Evolutionary conservation across 768 basidiomycete species (phyloP).

Genomic region (Mycena galericulata): DNA sequence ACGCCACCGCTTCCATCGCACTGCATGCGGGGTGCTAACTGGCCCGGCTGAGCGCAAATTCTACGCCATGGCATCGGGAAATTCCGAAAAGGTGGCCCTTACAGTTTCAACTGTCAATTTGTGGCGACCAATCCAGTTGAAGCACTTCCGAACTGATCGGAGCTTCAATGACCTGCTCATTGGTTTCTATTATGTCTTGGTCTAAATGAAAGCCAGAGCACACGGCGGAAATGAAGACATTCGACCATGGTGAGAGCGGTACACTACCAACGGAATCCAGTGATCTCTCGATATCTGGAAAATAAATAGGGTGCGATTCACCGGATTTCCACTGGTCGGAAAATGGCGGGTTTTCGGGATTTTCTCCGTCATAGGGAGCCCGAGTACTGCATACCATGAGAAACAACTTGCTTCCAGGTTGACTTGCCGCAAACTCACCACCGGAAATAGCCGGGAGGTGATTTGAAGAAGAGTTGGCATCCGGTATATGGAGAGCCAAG

Average conservation of each 20-base stretch:
- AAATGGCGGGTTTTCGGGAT: too few relatives aligned
- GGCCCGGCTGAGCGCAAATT: constrained; percentile 12
- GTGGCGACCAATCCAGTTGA: constrained; percentile 18
- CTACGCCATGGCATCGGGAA: constrained; percentile 13
- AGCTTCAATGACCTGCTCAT: constrained; percentile 1
- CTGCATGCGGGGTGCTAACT: constrained; percentile 11
- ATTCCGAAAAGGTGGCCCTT: constrained; percentile 21
- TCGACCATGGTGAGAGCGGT: neutral
- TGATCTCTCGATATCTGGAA: too few relatives aligned
- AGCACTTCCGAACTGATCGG: constrained; percentile 11
- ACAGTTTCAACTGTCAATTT: constrained; percentile 21
- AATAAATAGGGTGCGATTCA: too few relatives aligned
- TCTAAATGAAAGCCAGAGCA: constrained; percentile 5
- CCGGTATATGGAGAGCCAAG: too few relatives aligned
- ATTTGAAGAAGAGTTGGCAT: too few relatives aligned
- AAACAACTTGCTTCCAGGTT: too few relatives aligned
- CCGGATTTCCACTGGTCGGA: too few relatives aligned
- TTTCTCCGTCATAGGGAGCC: too few relatives aligned
- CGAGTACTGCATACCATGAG: too few relatives aligned
- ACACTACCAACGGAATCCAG: too few relatives aligned
- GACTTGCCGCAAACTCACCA: too few relatives aligned
- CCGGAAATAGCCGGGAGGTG: too few relatives aligned
- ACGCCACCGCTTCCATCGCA: constrained; percentile 22
- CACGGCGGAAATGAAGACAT: constrained; percentile 4
- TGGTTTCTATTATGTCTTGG: constrained; percentile 4